phyloP scores from a whole-genome alignment of 2,329 filamentous ascomycete genomes.

The Cercospora citrullina region DNA sequence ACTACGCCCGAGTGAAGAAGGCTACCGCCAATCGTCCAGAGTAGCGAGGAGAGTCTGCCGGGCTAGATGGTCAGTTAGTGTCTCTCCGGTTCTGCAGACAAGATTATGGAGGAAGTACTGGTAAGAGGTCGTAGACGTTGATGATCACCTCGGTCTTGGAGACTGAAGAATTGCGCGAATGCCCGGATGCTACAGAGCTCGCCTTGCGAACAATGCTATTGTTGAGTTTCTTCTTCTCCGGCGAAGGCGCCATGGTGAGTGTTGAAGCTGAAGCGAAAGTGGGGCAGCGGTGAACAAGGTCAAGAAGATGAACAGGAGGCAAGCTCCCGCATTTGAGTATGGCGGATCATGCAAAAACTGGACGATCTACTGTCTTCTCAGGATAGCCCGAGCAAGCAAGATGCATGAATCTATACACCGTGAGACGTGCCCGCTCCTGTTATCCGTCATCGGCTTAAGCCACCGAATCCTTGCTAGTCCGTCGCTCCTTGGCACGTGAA shows the following conservation, averaged over 20 bases:
- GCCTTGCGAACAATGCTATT: background rate
- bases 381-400: background rate
- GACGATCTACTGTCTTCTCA: background rate
- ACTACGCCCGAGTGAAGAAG: constrained; percentile 82
- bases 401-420: background rate
- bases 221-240: background rate
- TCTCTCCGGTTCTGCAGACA: background rate
- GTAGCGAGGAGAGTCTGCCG: constrained; percentile 69
- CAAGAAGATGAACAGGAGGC: constrained; percentile 6
- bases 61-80: constrained; percentile 52
- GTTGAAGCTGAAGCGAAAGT: background rate
- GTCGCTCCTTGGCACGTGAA: background rate
- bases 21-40: constrained; percentile 76
- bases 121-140: constrained; percentile 43
- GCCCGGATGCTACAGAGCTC: background rate
- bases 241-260: constrained; percentile 3
- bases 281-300: background rate
- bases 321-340: constrained; percentile 1
- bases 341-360: background rate
- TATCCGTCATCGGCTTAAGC: background rate
- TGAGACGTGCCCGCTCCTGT: constrained; percentile 5
- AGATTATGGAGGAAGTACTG: constrained; percentile 27
- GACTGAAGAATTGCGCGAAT: constrained; percentile 23
- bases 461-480: background rate
- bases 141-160: constrained; percentile 40